Evolutionary conservation across 108 stramenopile species (phyloP).

Genomic region (Cyclotella cryptica): DNA sequence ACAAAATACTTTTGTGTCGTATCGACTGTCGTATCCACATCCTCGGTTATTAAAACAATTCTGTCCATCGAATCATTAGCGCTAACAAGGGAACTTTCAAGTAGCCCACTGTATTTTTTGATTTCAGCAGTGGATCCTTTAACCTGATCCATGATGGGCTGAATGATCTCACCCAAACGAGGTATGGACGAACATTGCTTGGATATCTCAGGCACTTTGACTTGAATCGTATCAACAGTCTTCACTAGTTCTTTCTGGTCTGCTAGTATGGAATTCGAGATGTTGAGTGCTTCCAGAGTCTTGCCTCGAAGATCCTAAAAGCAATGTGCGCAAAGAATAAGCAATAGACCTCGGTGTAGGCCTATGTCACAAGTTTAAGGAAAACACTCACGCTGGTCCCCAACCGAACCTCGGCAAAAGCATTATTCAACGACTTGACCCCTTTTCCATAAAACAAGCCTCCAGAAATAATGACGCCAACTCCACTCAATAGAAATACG

Average conservation of each 20-base stretch:
- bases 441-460: conserved; percentile 29
- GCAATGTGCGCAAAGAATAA: neutral
- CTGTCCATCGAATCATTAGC: neutral
- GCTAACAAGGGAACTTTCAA: neutral
- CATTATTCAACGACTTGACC: conserved; percentile 7
- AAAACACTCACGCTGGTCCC: conserved; percentile 13
- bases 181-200: conserved; percentile 1
- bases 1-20: conserved; percentile 15
- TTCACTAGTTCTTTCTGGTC: conserved; percentile 7
- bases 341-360: neutral
- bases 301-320: conserved; percentile 20
- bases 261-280: conserved; percentile 10
- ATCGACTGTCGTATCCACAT: conserved; percentile 5
- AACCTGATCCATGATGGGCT: neutral
- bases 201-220: neutral
- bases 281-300: conserved; percentile 14
- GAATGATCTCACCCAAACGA: neutral
- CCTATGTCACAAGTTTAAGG: neutral
- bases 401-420: conserved; percentile 16
- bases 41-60: neutral
- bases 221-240: neutral
- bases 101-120: neutral
- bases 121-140: neutral
- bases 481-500: conserved; percentile 24
- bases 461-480: conserved; percentile 23